A percentile compares a stretch with the other conserved stretches of the same genome.
Evolutionary conservation across 345 rosid genomes (phyloP).

Genomic region (Microthlaspi erraticum): DNA sequence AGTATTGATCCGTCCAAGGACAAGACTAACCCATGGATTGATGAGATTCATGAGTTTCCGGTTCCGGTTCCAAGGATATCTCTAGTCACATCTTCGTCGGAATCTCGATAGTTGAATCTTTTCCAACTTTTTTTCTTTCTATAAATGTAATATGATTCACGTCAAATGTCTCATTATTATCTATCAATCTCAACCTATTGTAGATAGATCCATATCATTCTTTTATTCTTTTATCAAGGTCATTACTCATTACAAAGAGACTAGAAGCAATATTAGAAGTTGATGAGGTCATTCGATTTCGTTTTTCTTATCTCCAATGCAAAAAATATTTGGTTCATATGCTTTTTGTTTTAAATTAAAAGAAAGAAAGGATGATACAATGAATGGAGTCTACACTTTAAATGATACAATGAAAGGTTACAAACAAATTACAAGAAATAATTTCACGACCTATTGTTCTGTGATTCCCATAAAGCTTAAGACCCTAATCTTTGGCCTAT

Average conservation of each 20-base stretch:
- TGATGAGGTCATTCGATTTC: not conserved
- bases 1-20: constrained; percentile 50
- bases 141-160: constrained; percentile 24
- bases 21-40: constrained; percentile 65
- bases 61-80: constrained; percentile 47
- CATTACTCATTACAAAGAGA: too few relatives aligned
- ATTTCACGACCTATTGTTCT: constrained; percentile 21
- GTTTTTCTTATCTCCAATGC: too few relatives aligned
- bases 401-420: constrained; percentile 33
- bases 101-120: constrained; percentile 7
- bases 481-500: constrained; percentile 16
- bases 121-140: not conserved
- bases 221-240: not conserved
- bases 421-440: constrained; percentile 28
- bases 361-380: constrained; percentile 30
- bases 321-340: constrained; percentile 3
- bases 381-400: constrained; percentile 37
- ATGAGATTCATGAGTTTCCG: constrained; percentile 56
- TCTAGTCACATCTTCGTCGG: constrained; percentile 29
- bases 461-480: constrained; percentile 31
- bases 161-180: not conserved
- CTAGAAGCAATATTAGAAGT: not conserved
- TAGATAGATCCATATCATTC: not conserved
- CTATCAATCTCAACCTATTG: not conserved
- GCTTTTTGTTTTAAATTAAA: constrained; percentile 19